phyloP scores from a whole-genome alignment of 805 yeast species.

The Barnettozyma sucrosica region DNA sequence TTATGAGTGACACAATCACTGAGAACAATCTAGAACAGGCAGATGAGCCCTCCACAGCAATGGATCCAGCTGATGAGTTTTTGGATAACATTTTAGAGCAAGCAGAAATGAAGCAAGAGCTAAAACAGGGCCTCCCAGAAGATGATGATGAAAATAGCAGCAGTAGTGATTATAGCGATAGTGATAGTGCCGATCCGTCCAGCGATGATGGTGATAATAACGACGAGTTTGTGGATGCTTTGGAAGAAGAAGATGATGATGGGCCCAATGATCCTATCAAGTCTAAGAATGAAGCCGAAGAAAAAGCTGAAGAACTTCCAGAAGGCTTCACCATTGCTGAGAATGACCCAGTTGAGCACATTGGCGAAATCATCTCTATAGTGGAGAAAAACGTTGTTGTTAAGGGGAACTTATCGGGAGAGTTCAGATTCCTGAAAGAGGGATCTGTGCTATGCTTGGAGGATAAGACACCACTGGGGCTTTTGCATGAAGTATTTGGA shows the following conservation, averaged over 20 bases:
- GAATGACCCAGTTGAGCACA: constrained; percentile 59
- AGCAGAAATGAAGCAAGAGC: neutral
- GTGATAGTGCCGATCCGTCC: constrained; percentile 3
- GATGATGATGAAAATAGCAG: constrained; percentile 18
- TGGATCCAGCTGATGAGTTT: neutral
- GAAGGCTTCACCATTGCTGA: constrained; percentile 53
- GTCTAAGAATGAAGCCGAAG: constrained; percentile 80
- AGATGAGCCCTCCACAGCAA: neutral
- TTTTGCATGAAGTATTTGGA: constrained; percentile 85
- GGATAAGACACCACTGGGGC: constrained; percentile 66
- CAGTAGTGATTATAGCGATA: constrained; percentile 3
- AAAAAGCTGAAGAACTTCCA: constrained; percentile 61
- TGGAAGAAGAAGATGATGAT: constrained; percentile 14
- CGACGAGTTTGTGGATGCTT: constrained; percentile 11
- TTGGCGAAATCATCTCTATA: constrained; percentile 64
- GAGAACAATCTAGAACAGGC: neutral
- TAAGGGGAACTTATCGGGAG: constrained; percentile 73
- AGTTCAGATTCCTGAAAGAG: constrained; percentile 75
- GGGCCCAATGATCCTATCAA: constrained; percentile 46
- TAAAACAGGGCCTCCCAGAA: constrained; percentile 8
- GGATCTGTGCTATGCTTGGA: constrained; percentile 74
- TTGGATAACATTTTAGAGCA: constrained; percentile 6
- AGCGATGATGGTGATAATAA: constrained; percentile 2
- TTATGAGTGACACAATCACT: neutral
- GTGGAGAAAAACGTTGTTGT: constrained; percentile 72